Base-by-base conservation (phyloP, 2,329 filamentous ascomycete genomes). In the Camillea tinctor region DNA sequence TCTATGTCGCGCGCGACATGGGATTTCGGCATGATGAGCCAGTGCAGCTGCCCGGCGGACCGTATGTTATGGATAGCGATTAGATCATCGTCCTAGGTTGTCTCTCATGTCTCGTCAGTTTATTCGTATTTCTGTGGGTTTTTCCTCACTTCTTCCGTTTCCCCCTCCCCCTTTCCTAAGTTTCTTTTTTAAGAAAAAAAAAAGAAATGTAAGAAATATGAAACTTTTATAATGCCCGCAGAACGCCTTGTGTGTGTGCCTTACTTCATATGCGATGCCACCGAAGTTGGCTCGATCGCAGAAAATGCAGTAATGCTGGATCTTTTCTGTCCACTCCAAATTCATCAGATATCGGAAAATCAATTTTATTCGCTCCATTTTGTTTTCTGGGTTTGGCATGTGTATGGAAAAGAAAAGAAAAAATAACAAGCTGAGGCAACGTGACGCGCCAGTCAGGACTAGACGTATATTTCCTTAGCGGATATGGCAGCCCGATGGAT, bases 1-100 rank as follows among this genome's bases (percentile, higher is more conserved):
- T 61, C 60, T n/a, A 61, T 56, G 15, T 61, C 60, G 2, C 60
- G 60, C 13, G 36, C n/a, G 1, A 13, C 22, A 50, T 61, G 60
- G 1, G 17, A 13, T 30, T 56, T 61, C 1, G 56, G 60, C 52
- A 61, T 56, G 19, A 61, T 59, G 5, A 61, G 56, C 56, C 56
- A 61, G 53, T 61, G 60, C 8, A 26, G 53, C 17, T 52, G 36
- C 3, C 60, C 60, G 9, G 56, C 60, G 48, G 17, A 49, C 24
- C 52, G 55, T 19, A 1, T 2, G 11, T 44, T 23, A 22, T 36
- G 15, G 8, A 11, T 5, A 17, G 22, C 26, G 9, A 30, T 58
- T 19, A 61, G 26, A 19, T 23, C 49, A 17, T 24, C n/a, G 36
- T 26, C n/a, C 15, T 57, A 30, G 48, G 49, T 19, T 7, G 6